These are phyloP conservation scores for Fusarium irregulare DNA, from an alignment of 2,329 filamentous ascomycete genomes.

Conservation along the genomic window DNA sequence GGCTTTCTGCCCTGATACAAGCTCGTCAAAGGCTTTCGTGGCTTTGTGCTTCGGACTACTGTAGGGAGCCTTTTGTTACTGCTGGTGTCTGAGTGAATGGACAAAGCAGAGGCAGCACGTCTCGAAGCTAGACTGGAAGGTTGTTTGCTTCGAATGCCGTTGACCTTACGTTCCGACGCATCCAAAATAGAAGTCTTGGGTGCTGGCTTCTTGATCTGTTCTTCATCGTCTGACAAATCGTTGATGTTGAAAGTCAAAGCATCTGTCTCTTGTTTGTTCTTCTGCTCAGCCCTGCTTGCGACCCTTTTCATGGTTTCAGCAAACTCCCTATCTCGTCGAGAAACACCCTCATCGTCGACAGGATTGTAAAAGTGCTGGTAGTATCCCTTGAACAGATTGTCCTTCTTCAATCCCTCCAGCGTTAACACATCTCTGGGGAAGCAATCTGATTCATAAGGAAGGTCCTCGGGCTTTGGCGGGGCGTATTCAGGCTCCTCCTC, in stretches of 20 bases:
- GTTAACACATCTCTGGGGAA: conserved; percentile 68
- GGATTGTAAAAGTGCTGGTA: conserved; percentile 70
- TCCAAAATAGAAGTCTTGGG: conserved; percentile 6
- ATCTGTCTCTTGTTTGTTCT: conserved; percentile 74
- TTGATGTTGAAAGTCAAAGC: conserved; percentile 69
- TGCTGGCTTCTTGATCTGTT: conserved; percentile 7
- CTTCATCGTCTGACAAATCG: conserved; percentile 58
- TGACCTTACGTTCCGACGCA: conserved; percentile 9
- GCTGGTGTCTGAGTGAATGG: conserved; percentile 51
- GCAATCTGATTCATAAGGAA: conserved; percentile 76
- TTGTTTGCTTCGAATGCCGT: conserved; percentile 30
- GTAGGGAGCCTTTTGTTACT: conserved; percentile 18
- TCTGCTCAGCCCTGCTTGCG: conserved; percentile 70
- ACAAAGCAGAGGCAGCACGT: conserved; percentile 65
- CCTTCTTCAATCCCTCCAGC: conserved; percentile 67
- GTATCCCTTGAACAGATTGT: conserved; percentile 71
- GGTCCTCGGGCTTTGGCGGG: conserved; percentile 76
- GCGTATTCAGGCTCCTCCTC: conserved; percentile 88
- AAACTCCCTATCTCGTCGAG: conserved; percentile 70
- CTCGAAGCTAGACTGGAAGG: conserved; percentile 56
- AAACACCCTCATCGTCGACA: conserved; percentile 75
- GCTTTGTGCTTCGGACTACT: conserved; percentile 25
- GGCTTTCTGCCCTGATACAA: conserved; percentile 48
- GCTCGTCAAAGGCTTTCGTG: conserved; percentile 47
- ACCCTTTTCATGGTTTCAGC: conserved; percentile 63